Evolutionary conservation across 2,329 filamentous ascomycete genomes (phyloP), one percentile per base, ranked within the genome.

Genomic region (Eutypa lata): DNA sequence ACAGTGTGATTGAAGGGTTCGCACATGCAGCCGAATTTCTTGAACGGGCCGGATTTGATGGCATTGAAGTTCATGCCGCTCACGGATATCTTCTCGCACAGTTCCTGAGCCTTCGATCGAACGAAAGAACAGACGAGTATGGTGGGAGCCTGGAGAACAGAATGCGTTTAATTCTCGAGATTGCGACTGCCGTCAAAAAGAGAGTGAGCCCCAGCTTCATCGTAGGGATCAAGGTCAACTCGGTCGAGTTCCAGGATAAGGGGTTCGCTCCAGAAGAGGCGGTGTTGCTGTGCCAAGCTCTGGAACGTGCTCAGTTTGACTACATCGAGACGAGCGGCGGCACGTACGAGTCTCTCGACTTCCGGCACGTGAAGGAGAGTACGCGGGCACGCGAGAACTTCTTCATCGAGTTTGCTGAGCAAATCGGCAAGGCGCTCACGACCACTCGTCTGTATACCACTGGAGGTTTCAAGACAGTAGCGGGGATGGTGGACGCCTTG

Each of bases 1-100:
- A 74, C 37, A 64, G 70, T 14, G 65, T 89, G n/a, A 75, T 85
- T n/a, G 75, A 82, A 21, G 76, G 77, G 2, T 89, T 86, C 60
- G 80, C 80, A 0, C 79, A 87, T 59, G 77, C 83, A 0, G 57
- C 62, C 3, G 79, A 83, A 60, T 88, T 79, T 57, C 71, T 82
- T 4, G 76, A 87, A 53, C 82, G 81, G 63, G 83, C 83, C 0
- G 85, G 86, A 2, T 89, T 75, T 47, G 73, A 81, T 56, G 78
- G 78, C 3, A 69, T 80, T 24, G 59, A 79, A 61, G 66, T 82
- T 10, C 80, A 83, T 59, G 77, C 68, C 14, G 80, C 79, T 1
- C 79, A 82, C 60, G 79, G 80, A 2, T 83, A 80, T 59, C 73
- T 83, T 2, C n/a, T n/a, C 3, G 70, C 75, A 3, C 77, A 81